Evolutionary conservation across 2,329 filamentous ascomycete genomes (phyloP), one percentile per base, ranked within the genome.

Genomic region (Simplicillium aogashimaense): DNA sequence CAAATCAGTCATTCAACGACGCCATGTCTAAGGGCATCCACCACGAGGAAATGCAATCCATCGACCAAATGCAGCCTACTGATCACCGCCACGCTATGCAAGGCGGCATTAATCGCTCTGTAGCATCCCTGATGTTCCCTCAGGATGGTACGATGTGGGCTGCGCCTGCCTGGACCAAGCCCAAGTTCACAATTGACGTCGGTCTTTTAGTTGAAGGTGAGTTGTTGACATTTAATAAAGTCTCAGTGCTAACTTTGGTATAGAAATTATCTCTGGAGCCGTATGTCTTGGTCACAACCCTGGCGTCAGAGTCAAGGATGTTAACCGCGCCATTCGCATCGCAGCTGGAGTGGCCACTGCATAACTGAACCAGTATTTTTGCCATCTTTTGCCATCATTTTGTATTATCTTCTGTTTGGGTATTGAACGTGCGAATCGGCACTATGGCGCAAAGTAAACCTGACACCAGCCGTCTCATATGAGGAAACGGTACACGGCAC

Each of bases 241-340:
- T 20, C 17, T 18, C 28, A 29, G 9, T 29, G 16, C 38, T 37
- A 18, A 39, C 7, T 15, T 9, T 7, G 13, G 33, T 18, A n/a
- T 35, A 66, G 63, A 67, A 52, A 46, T 67, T 35, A 52, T 55
- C 1, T 41, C 43, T 3, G 53, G 43, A 12, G 56, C 61, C 13
- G 55, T 67, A 7, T 67, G 64, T 32, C 45, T 67, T 7, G 64
- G 64, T 8, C 52, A 60, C 5, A 55, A 54, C 2, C 64, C 64
- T 0, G 64, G 61, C 0, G 43, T 66, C 9, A 56, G 64, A 7
- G 59, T 60, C 1, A 59, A 53, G 31, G 63, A 67, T 34, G 47
- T 67, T 2, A 48, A 63, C 37, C 46, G 37, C 13, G 57, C 61
- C 8, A 48, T 62, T 32, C 54, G 53, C 45, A 28, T 53, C 29